Conservation (phyloP, 1,284 basidiomycete species). For the Coniferiporia weirii region DNA sequence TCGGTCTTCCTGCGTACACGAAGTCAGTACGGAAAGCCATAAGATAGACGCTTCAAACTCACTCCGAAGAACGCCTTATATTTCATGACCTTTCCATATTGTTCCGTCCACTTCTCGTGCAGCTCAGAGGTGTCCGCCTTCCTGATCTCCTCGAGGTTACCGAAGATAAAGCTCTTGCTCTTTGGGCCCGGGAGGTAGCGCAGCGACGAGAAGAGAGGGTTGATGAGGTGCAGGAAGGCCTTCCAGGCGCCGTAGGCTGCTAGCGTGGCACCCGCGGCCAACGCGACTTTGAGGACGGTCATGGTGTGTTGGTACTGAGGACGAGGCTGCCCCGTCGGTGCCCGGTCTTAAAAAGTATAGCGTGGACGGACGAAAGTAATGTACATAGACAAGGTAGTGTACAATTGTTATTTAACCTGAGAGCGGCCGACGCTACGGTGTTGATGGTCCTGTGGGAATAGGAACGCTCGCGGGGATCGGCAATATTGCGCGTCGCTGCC, state of each 20-base stretch:
- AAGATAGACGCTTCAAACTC: slow-evolving; percentile 9
- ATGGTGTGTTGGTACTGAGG: background rate
- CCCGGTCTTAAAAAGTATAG: too few species aligned
- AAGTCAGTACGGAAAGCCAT: background rate
- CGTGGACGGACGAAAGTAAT: too few species aligned
- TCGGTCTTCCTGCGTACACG: slow-evolving; percentile 31
- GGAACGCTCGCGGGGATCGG: too few species aligned
- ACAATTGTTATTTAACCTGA: too few species aligned
- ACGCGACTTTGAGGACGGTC: background rate
- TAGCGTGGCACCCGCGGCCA: background rate
- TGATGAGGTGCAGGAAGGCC: background rate
- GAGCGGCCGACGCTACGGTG: too few species aligned
- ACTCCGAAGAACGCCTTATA: slow-evolving; percentile 21
- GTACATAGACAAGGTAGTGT: too few species aligned
- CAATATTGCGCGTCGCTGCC: too few species aligned
- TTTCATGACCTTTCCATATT: slow-evolving; percentile 22
- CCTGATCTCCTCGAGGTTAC: slow-evolving; percentile 17
- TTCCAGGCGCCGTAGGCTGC: slow-evolving; percentile 3
- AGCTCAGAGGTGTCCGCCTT: slow-evolving; percentile 3
- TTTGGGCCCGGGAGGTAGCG: slow-evolving; percentile 20
- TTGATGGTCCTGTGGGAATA: too few species aligned
- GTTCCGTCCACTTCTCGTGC: slow-evolving; percentile 21
- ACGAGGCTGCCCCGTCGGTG: too few species aligned
- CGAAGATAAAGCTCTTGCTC: slow-evolving; percentile 18
- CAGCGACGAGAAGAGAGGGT: slow-evolving; percentile 18